Evolutionary conservation across 2,329 filamentous ascomycete species (phyloP).

Genomic region (Exophiala alcalophila): DNA sequence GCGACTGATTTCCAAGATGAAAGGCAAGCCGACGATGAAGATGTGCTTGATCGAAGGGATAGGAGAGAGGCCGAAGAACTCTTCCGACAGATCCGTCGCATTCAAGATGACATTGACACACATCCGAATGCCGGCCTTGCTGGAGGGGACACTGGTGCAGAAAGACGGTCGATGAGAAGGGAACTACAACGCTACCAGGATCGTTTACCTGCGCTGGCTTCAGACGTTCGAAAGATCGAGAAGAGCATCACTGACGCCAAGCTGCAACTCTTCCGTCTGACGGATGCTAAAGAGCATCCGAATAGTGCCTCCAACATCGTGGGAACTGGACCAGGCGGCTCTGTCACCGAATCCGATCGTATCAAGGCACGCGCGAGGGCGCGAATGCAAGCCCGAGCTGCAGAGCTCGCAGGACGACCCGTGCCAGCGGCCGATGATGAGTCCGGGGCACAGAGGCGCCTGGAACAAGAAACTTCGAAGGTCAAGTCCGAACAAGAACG

Average conservation of each 20-base stretch:
- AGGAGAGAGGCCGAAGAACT: conserved; percentile 89
- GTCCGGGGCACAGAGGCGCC: conserved; percentile 72
- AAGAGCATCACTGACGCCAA: conserved; percentile 88
- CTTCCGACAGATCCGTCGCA: conserved; percentile 82
- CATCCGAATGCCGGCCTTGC: conserved; percentile 74
- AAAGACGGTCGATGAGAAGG: conserved; percentile 78
- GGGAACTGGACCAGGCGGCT: conserved; percentile 86
- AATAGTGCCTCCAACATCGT: conserved; percentile 75
- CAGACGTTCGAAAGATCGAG: conserved; percentile 85
- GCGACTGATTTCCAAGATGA: conserved; percentile 97
- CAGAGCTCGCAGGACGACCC: conserved; percentile 84
- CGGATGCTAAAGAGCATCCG: conserved; percentile 88
- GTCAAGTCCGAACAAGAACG: conserved; percentile 83
- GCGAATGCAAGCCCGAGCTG: conserved; percentile 97
- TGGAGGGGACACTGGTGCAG: conserved; percentile 78
- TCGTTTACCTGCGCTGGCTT: conserved; percentile 85
- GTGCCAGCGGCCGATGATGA: conserved; percentile 69
- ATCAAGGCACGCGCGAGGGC: conserved; percentile 93
- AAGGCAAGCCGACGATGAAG: conserved; percentile 83
- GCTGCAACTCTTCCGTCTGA: conserved; percentile 87
- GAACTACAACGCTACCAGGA: conserved; percentile 87
- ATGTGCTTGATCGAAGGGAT: conserved; percentile 84
- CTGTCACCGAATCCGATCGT: conserved; percentile 87
- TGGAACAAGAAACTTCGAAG: conserved; percentile 83
- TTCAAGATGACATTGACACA: conserved; percentile 91